Evolutionary conservation across 306 rosid species (phyloP).

Genomic region (Rosa persica): DNA sequence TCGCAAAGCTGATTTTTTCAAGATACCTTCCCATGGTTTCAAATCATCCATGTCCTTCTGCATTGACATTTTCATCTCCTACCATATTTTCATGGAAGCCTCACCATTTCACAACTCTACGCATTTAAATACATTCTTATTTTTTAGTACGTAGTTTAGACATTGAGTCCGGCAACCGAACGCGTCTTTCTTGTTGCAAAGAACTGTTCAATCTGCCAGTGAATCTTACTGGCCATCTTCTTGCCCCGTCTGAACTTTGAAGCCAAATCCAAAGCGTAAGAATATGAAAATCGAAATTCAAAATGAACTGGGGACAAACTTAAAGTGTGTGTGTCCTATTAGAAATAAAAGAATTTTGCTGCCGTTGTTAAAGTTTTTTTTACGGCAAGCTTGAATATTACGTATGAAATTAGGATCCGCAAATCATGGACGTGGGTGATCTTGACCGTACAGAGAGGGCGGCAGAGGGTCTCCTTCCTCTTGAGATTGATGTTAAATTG

Average conservation of each 20-base stretch:
- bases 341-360: not conserved
- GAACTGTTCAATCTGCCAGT: not conserved
- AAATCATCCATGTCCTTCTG: not conserved
- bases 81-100: not conserved
- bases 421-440: not conserved
- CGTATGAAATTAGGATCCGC: slow-evolving; percentile 1
- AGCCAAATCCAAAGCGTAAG: slow-evolving; percentile 7
- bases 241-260: not conserved
- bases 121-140: not conserved
- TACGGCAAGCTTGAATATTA: slow-evolving; percentile 6
- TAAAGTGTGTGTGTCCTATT: not conserved
- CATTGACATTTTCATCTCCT: not conserved
- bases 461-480: not conserved
- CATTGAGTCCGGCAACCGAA: not conserved
- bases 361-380: not conserved
- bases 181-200: slow-evolving; percentile 3
- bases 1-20: not conserved
- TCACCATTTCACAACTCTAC: not conserved
- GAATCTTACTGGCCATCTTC: not conserved
- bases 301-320: not conserved
- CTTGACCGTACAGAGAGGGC: not conserved
- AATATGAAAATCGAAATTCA: not conserved
- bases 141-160: not conserved
- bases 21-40: not conserved
- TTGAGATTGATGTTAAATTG: not conserved